Percentiles rank a stretch among this genome's conserved stretches.
phyloP scores from a whole-genome alignment of 768 basidiomycete genomes.

The Leucocoprinus birnbaumii region DNA sequence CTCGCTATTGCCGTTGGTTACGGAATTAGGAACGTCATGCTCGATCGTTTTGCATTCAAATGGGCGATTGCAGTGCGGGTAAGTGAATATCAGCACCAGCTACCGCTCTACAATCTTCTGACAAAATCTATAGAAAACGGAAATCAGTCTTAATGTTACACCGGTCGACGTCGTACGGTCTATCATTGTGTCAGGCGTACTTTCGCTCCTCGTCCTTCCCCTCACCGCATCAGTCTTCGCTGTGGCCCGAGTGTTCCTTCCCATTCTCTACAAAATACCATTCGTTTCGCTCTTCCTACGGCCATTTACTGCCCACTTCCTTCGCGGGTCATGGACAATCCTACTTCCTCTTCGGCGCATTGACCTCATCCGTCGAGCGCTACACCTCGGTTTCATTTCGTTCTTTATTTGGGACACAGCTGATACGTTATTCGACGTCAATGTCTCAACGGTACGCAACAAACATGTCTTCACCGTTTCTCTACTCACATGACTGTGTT shows the following conservation, averaged over 20 bases:
- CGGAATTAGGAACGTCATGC: constrained; percentile 54
- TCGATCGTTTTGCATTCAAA: constrained; percentile 54
- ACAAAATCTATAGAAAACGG: constrained; percentile 10
- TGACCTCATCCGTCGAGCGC: constrained; percentile 43
- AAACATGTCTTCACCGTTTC: background rate
- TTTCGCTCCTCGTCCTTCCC: constrained; percentile 34
- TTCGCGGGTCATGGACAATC: constrained; percentile 53
- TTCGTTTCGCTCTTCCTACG: constrained; percentile 45
- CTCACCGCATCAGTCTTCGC: constrained; percentile 45
- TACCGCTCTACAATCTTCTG: background rate
- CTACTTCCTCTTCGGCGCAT: constrained; percentile 45
- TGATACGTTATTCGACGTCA: constrained; percentile 56
- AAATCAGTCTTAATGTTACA: constrained; percentile 13
- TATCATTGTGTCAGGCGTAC: constrained; percentile 36
- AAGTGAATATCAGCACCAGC: constrained; percentile 2
- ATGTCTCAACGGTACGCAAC: constrained; percentile 48
- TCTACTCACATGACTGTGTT: constrained; percentile 4
- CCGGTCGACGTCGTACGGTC: constrained; percentile 21
- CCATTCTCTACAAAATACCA: constrained; percentile 54
- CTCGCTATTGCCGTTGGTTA: constrained; percentile 42
- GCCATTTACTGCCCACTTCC: constrained; percentile 64
- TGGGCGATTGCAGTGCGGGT: constrained; percentile 30
- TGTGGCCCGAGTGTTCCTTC: constrained; percentile 42
- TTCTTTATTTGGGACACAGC: constrained; percentile 62
- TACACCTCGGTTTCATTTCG: constrained; percentile 49